These are phyloP conservation scores for Microsporum ferrugineum DNA, from an alignment of 2,329 filamentous ascomycete species.

Conservation along the genomic window DNA sequence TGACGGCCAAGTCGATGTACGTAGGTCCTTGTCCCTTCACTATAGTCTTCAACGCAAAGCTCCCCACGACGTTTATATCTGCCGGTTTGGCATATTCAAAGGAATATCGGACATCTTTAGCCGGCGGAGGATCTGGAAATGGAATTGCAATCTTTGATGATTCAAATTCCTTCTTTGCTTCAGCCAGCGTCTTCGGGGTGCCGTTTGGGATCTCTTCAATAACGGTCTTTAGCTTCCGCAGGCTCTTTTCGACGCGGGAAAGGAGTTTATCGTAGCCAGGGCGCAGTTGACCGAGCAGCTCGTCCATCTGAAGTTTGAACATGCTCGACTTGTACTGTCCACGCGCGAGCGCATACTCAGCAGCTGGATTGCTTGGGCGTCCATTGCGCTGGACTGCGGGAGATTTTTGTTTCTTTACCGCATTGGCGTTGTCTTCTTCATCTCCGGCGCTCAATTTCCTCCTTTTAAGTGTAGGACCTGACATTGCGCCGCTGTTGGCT, in stretches of 20 bases:
- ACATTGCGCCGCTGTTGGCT: conserved; percentile 19
- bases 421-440: conserved; percentile 14
- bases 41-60: conserved; percentile 68
- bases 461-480: conserved; percentile 31
- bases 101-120: conserved; percentile 67
- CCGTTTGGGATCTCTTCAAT: conserved; percentile 47
- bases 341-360: conserved; percentile 30
- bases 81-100: conserved; percentile 64
- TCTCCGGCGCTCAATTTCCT: conserved; percentile 36
- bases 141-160: conserved; percentile 64
- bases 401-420: conserved; percentile 14
- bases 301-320: conserved; percentile 57
- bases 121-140: conserved; percentile 69
- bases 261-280: conserved; percentile 49
- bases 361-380: conserved; percentile 20
- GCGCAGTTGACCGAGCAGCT: conserved; percentile 47
- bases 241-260: conserved; percentile 40
- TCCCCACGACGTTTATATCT: conserved; percentile 78
- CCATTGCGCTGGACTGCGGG: not conserved
- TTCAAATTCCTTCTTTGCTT: conserved; percentile 58
- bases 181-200: conserved; percentile 42
- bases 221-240: conserved; percentile 44
- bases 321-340: conserved; percentile 55
- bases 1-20: conserved; percentile 70
- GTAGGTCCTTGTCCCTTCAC: conserved; percentile 46